phyloP scores from a whole-genome alignment of 108 stramenopile genomes.

The Cyclotella kingstonii region DNA sequence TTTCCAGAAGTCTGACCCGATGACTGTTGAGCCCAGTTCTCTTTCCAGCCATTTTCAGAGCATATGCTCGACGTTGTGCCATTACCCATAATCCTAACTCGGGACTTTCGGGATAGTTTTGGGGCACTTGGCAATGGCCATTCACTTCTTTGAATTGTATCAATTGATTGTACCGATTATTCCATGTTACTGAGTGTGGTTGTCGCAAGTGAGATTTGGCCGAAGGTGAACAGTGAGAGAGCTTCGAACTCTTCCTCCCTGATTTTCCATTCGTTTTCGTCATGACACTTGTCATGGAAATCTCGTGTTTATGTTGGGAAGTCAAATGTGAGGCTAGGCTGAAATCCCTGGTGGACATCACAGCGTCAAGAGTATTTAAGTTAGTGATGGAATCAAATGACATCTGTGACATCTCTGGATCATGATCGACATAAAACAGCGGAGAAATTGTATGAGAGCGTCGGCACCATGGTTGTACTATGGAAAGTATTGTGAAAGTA shows the following conservation, averaged over 20 bases:
- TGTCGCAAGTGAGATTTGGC: background rate
- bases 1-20: slow-evolving; percentile 13
- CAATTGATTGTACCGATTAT: slow-evolving; percentile 22
- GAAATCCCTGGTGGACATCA: no score
- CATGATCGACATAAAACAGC: slow-evolving; percentile 1
- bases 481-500: background rate
- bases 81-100: slow-evolving; percentile 57
- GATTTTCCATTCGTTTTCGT: background rate
- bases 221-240: background rate
- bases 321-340: no score
- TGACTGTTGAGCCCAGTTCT: slow-evolving; percentile 7
- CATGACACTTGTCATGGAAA: no score
- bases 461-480: background rate
- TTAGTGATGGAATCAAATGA: background rate
- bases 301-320: no score
- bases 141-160: slow-evolving; percentile 33
- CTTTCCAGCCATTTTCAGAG: slow-evolving; percentile 30
- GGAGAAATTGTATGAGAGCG: background rate
- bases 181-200: slow-evolving; percentile 15
- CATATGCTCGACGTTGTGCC: slow-evolving; percentile 54
- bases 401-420: background rate
- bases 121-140: slow-evolving; percentile 60
- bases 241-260: background rate
- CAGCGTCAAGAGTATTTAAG: background rate
- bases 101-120: slow-evolving; percentile 28